Base-by-base conservation (phyloP, 164 flowering plant genomes). In the Saururus chinensis region DNA sequence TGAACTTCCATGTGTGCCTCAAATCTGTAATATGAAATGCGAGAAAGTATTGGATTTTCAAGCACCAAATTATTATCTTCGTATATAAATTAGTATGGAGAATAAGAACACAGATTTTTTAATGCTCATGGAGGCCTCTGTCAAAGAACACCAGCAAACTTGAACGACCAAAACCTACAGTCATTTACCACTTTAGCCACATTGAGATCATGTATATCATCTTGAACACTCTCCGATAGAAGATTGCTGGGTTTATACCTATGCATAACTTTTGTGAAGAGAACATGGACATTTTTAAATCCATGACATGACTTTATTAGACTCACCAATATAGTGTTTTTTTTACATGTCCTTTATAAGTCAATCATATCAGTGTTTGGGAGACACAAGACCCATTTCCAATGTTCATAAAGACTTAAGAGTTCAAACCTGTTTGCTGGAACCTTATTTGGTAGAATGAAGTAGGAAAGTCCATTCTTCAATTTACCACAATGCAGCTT, bases 1-100 rank as follows among this genome's bases (percentile, higher is more conserved):
- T 95, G 99, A 79, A 95, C 88, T 78, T 95, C 97, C 93, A 95
- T 87, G 76, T 95, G 99, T 40, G 99, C 99, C 80, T 95, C 99
- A 83, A 90, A 88, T 81, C 98, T 93, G 25, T 42, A 3, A 45
- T 17, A 45, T 12, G 49, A 45, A 48, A 48, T 45, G 62, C 0
- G 12, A 51, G 21, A 1, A 55, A 12, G 9, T 55, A 7, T 55
- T 1, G 14, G 17, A 24, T 24, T 13, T 45, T 11, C n/a, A 13
- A 66, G 49, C 37, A 30, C 2, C 37, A 30, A 30, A 30, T 30
- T 2, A 30, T 30, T 2, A 30, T 30, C 49, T 45, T 45, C 4
- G 11, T 45, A 45, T 12, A 8, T 12, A 12, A 0, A 45, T 12
- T 45, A 45, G 17, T 12, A 17, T 17, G 11, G 4, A 45, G 49